Conservation (phyloP, 2,329 filamentous ascomycete species). For the Aspergillus ruber region DNA sequence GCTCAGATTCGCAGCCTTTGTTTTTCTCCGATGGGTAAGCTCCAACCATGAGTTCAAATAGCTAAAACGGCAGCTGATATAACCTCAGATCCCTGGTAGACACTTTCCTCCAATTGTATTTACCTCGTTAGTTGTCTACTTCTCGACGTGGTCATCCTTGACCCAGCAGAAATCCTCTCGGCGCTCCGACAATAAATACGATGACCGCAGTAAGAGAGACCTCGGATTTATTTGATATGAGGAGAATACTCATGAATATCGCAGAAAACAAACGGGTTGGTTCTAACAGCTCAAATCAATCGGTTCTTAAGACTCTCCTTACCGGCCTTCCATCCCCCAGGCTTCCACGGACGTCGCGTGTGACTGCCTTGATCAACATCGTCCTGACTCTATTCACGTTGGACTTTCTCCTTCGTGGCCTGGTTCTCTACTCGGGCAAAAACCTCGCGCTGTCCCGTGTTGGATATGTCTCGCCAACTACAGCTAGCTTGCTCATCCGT, state of each 20-base stretch:
- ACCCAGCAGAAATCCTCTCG: constrained; percentile 5
- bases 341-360: constrained; percentile 58
- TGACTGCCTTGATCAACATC: constrained; percentile 67
- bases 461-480: constrained; percentile 75
- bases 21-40: constrained; percentile 42
- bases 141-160: constrained; percentile 31
- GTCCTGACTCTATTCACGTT: constrained; percentile 61
- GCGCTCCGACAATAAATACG: constrained; percentile 4
- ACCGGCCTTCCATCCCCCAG: constrained; percentile 68
- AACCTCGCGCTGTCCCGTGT: constrained; percentile 80
- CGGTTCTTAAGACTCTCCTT: constrained; percentile 59
- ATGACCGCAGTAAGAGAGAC: constrained; percentile 1
- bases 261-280: background rate
- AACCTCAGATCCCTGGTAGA: constrained; percentile 32
- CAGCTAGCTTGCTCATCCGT: constrained; percentile 74
- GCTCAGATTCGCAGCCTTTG: constrained; percentile 30
- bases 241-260: background rate
- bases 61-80: constrained; percentile 2
- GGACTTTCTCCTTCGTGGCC: constrained; percentile 72
- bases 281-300: constrained; percentile 1
- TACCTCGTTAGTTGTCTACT: constrained; percentile 41
- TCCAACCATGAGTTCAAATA: background rate
- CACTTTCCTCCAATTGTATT: constrained; percentile 31
- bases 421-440: constrained; percentile 61
- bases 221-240: background rate